These are phyloP conservation scores for Mesotaenium endlicherianum DNA, from an alignment of 139 green algal species.

Conservation along the genomic window DNA sequence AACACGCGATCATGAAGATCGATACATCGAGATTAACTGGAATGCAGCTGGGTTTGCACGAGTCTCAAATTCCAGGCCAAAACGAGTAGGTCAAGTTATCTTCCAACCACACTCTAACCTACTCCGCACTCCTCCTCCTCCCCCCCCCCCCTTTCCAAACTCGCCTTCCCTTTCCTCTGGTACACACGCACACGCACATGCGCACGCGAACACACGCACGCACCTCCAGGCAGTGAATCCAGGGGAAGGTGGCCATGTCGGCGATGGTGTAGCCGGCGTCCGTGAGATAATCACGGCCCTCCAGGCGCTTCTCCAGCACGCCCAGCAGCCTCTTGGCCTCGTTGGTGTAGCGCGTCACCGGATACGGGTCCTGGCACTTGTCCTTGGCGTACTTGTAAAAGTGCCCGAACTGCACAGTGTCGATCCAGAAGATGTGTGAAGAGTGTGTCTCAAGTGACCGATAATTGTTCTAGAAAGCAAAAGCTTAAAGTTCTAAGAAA, in stretches of 20 bases:
- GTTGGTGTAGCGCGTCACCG: slow-evolving; percentile 47
- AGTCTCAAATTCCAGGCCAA: neutral
- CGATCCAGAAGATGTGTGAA: too few species aligned
- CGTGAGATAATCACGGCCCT: slow-evolving; percentile 44
- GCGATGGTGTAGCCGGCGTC: slow-evolving; percentile 53
- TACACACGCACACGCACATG: neutral
- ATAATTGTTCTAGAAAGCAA: too few species aligned
- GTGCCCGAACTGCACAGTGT: slow-evolving; percentile 28
- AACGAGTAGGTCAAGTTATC: neutral
- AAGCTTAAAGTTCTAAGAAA: too few species aligned
- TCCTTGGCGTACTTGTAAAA: slow-evolving; percentile 29
- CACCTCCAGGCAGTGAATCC: slow-evolving; percentile 32
- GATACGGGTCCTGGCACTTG: slow-evolving; percentile 48
- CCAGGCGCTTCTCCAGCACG: slow-evolving; percentile 44
- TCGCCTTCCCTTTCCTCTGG: neutral
- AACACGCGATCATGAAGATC: neutral
- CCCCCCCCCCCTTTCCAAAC: neutral
- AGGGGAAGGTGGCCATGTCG: slow-evolving; percentile 55
- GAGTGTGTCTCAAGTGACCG: too few species aligned
- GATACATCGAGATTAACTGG: neutral
- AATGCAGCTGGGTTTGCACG: neutral
- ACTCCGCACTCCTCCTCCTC: neutral
- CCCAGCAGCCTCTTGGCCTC: slow-evolving; percentile 48
- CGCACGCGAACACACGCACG: neutral
- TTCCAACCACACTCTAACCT: neutral